Percentiles rank a stretch among this genome's conserved stretches.
These are phyloP conservation scores for Neonectria sp. DNA, from an alignment of 2,329 filamentous ascomycete species.

Conservation along the genomic window DNA sequence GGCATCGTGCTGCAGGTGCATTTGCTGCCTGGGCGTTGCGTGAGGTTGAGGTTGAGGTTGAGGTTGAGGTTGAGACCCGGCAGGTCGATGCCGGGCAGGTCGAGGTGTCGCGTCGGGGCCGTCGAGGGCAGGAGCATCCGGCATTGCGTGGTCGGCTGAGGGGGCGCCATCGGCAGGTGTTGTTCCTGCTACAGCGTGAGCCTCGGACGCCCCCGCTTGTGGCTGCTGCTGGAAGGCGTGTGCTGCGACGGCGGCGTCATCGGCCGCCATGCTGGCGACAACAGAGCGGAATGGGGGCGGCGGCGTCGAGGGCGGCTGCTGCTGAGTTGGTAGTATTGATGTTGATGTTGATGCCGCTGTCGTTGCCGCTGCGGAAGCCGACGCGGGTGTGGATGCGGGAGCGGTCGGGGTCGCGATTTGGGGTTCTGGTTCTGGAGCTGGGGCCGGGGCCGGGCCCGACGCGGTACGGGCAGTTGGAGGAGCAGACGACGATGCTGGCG, in stretches of 20 bases:
- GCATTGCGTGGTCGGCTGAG: conserved; percentile 42
- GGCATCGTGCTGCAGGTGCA: conserved; percentile 33
- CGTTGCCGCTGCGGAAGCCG: conserved; percentile 21
- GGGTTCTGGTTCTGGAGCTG: conserved; percentile 27
- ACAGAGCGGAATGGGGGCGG: conserved; percentile 32
- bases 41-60: conserved; percentile 31
- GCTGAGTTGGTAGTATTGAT: conserved; percentile 27
- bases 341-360: conserved; percentile 28
- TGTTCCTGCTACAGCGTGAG: conserved; percentile 22
- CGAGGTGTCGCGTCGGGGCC: conserved; percentile 27
- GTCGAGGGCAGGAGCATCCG: conserved; percentile 37
- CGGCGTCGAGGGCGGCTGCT: conserved; percentile 41
- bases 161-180: conserved; percentile 19
- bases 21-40: conserved; percentile 40
- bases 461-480: conserved; percentile 19
- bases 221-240: conserved; percentile 33
- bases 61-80: conserved; percentile 11
- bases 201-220: conserved; percentile 37
- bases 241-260: conserved; percentile 27
- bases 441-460: conserved; percentile 26
- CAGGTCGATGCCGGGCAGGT: conserved; percentile 22
- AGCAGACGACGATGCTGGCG: conserved; percentile 14
- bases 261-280: conserved; percentile 28
- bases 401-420: conserved; percentile 37
- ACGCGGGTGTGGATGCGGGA: conserved; percentile 29